Conservation (phyloP, 192 early-diverging fungal genomes). For the Kappamyces sp. region DNA sequence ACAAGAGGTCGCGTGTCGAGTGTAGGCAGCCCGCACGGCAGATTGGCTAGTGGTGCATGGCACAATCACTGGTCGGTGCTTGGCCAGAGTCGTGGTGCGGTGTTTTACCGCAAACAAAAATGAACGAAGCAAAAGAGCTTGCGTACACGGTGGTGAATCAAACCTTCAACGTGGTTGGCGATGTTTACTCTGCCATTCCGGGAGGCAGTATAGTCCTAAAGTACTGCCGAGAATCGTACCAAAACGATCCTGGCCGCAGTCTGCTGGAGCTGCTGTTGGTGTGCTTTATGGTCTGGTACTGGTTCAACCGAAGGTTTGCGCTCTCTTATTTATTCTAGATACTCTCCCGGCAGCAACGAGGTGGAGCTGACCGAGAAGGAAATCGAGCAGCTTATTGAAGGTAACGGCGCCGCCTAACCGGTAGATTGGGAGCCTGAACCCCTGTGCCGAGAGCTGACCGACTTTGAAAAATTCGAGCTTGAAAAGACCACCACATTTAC, state of each 20-base stretch:
- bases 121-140: constrained; percentile 29
- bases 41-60: too few relatives aligned
- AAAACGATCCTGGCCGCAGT: constrained; percentile 87
- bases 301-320: too few relatives aligned
- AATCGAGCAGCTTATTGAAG: constrained; percentile 82
- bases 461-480: constrained; percentile 56
- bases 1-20: too few relatives aligned
- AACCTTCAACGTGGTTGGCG: constrained; percentile 33
- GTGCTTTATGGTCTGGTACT: constrained; percentile 81
- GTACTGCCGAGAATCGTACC: constrained; percentile 86
- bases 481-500: constrained; percentile 45
- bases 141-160: constrained; percentile 43
- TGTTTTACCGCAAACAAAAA: too few relatives aligned
- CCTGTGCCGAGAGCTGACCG: constrained; percentile 70
- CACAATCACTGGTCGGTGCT: too few relatives aligned
- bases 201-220: constrained; percentile 69
- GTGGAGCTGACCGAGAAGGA: constrained; percentile 86
- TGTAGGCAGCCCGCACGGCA: too few relatives aligned
- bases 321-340: constrained; percentile 65
- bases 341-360: constrained; percentile 61
- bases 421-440: constrained; percentile 92
- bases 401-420: too few relatives aligned
- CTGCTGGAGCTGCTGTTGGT: constrained; percentile 78
- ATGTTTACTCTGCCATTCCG: constrained; percentile 50
- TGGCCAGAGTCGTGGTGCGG: too few relatives aligned